Base-by-base conservation (phyloP, 164 flowering plant genomes). In the Echeveria elegans region DNA sequence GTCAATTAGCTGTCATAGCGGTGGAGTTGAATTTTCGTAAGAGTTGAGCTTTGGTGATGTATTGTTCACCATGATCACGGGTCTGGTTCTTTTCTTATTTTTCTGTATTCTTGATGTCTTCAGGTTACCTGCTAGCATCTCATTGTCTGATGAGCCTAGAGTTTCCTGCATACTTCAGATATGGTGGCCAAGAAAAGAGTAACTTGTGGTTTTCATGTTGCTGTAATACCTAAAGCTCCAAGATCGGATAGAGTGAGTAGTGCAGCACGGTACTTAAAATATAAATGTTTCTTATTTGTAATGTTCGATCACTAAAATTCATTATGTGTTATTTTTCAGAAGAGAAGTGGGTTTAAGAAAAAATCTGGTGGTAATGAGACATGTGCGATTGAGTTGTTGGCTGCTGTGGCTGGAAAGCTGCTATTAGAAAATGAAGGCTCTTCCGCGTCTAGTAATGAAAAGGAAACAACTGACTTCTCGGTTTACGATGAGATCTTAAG, bases 361-460 rank as follows among this genome's bases (percentile, higher is more conserved):
- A 47, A 52, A 41, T 53, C 18, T n/a, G 75, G 77, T 50, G 79
- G 71, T 60, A 52, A 67, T 52, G 75, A 77, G 66, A 64, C 70
- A 14, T 75, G 76, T 70, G 81, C 81, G 56, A 52, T 82, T 71
- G 85, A 82, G 64, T 73, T 82, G 26, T 68, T 82, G 45, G 85
- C 85, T 70, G 74, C 82, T 61, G 64, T 82, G 67, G 85, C 82
- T 24, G 81, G 81, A 19, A 71, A 77, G 69, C 70, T 82, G 30
- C 69, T 82, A 77, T 73, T 69, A 75, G 85, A 79, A 69, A 70
- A 73, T 34, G 82, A 79, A 74, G 78, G 82, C 62, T 77, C 75
- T 63, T 73, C 82, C 53, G 77, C 83, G 37, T 79, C 82, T 43
- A 82, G 79, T 30, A 74, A 74, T 74, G 79, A 79, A 24, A 73